Evolutionary conservation across 1,284 basidiomycete species (phyloP), one percentile per base, ranked within the genome.

Genomic region (Irpex rosettiformis): DNA sequence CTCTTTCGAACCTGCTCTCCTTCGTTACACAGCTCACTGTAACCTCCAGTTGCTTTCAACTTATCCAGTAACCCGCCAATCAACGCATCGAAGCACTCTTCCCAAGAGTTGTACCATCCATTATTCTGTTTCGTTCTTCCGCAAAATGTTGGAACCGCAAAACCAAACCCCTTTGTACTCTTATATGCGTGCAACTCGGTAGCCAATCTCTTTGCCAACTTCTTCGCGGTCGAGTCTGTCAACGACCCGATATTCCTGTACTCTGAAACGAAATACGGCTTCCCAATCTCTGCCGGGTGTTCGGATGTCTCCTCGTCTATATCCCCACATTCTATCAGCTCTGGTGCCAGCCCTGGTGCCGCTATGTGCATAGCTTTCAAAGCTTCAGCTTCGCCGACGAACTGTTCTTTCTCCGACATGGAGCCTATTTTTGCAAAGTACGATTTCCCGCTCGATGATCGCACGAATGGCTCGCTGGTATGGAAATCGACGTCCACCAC

Each of bases 71-170:
- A 70, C 61, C 88, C 86, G 27, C 79, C 78, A 57, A 89, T 84
- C 76, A 93, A 85, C 13, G 76, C 78, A 66, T 80, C 79, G 74
- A 84, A 94, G 66, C 84, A 88, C 58, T 81, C 76, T 58, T 87
- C 83, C 91, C 91, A 94, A 0, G 80, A 85, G 53, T 80, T 73
- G 66, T 79, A 86, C 86, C 87, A 89, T 6, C 88, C 88, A 64
- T 94, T 94, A 58, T 84, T 79, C 66, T 92, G 80, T 59, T 84
- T 81, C 3, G 92, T 94, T 5, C 78, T 80, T 2, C 93, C 93
- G 65, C 93, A 95, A 70, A 86, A 91, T 6, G 93, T 94, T 0
- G 89, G 86, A 5, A 91, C 80, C 1, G 74, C 70, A 66, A 94
- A 94, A 1, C 93, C 93, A 70, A 85, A 94, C 2, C 83, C 83